A percentile compares a stretch with the other conserved stretches of the same genome.
phyloP scores from a whole-genome alignment of 768 basidiomycete genomes.

The Leccinum arenicola region DNA sequence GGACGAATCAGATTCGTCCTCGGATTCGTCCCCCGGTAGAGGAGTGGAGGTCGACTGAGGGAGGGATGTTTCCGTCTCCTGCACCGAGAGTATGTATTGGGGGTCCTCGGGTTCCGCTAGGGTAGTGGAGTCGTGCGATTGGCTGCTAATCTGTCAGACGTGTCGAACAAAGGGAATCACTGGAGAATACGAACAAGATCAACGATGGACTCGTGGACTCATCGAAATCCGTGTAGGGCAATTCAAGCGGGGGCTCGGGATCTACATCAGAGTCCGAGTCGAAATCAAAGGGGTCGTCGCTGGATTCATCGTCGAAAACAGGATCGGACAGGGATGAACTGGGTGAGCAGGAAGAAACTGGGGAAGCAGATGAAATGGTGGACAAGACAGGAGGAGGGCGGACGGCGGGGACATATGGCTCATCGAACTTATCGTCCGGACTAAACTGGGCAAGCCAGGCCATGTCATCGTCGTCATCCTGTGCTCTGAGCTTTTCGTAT shows the following conservation, averaged over 20 bases:
- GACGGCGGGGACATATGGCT: constrained; percentile 20
- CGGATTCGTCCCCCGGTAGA: neutral
- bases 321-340: constrained; percentile 18
- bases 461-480: constrained; percentile 34
- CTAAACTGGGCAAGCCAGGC: constrained; percentile 36
- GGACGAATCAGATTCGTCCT: neutral
- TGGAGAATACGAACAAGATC: constrained; percentile 23
- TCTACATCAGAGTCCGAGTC: constrained; percentile 35
- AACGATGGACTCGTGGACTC: constrained; percentile 13
- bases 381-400: constrained; percentile 23
- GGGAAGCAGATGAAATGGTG: constrained; percentile 28
- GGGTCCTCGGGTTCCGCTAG: constrained; percentile 6
- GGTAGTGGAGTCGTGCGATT: constrained; percentile 9
- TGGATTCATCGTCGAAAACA: constrained; percentile 21
- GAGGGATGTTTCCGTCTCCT: constrained; percentile 6
- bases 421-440: constrained; percentile 32
- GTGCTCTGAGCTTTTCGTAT: constrained; percentile 33
- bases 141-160: constrained; percentile 20
- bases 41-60: constrained; percentile 2
- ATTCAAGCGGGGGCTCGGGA: constrained; percentile 19
- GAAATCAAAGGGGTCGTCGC: constrained; percentile 22
- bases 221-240: constrained; percentile 11
- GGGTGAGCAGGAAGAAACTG: constrained; percentile 25
- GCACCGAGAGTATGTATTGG: constrained; percentile 12
- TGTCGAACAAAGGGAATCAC: neutral